Percentiles rank a stretch among this genome's conserved stretches.
Evolutionary conservation across 164 flowering plant species (phyloP).

Genomic region (Umbellularia californica): DNA sequence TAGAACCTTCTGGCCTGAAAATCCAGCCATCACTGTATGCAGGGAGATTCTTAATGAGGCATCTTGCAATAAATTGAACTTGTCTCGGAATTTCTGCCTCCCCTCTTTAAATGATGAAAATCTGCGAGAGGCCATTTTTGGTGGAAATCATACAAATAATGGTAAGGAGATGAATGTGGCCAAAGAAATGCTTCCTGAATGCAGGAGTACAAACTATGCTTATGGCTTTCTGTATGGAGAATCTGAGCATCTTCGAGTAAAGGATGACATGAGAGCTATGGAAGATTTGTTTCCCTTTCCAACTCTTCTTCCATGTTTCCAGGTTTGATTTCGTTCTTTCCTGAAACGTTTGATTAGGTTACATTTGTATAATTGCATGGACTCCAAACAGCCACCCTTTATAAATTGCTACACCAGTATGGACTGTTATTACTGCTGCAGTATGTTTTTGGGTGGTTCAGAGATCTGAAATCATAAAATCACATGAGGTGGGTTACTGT

Average conservation of each 20-base stretch:
- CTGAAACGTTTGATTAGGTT: constrained; percentile 1
- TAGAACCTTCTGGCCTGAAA: constrained; percentile 60
- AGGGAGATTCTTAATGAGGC: constrained; percentile 36
- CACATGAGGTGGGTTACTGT: neutral
- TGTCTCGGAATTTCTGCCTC: constrained; percentile 52
- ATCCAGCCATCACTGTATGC: constrained; percentile 71
- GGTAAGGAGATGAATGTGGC: neutral
- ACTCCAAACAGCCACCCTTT: neutral
- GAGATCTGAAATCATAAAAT: neutral
- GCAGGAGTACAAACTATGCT: constrained; percentile 54
- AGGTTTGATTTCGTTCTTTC: constrained; percentile 35
- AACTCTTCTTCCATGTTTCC: constrained; percentile 76
- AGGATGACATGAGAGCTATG: constrained; percentile 41
- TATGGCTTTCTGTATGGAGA: constrained; percentile 63
- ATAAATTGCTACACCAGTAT: neutral
- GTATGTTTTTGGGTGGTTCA: neutral
- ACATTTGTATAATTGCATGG: neutral
- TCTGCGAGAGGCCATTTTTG: constrained; percentile 58
- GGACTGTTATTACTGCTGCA: neutral
- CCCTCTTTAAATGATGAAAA: constrained; percentile 76
- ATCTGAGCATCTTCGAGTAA: constrained; percentile 35
- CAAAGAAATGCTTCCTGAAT: constrained; percentile 13
- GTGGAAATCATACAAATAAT: constrained; percentile 9
- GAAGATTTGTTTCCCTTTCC: constrained; percentile 78
- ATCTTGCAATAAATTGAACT: constrained; percentile 49